Conservation (phyloP, 208 protist genomes). For the Acanthamoeba castellanii region DNA sequence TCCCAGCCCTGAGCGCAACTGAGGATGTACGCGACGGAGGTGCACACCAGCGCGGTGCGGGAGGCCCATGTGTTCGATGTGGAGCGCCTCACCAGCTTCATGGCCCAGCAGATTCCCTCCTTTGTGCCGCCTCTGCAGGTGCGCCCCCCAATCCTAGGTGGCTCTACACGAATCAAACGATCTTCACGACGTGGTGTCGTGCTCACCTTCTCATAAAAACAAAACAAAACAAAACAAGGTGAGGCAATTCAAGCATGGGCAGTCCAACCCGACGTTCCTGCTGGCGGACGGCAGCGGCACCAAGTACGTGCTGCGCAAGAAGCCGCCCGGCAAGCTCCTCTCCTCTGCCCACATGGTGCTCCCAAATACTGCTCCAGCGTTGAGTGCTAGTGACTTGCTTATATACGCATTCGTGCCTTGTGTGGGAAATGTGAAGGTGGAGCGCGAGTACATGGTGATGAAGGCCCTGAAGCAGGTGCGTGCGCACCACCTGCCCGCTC, state of each 20-base stretch:
- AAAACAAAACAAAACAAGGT: background rate
- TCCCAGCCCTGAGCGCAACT: background rate
- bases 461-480: background rate
- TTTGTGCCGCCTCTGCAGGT: slow-evolving; percentile 40
- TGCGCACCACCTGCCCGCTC: background rate
- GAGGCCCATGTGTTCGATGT: slow-evolving; percentile 33
- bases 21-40: slow-evolving; percentile 33
- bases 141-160: background rate
- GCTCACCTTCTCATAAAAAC: too few species aligned
- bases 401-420: background rate
- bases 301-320: slow-evolving; percentile 89
- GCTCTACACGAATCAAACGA: background rate
- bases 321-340: slow-evolving; percentile 88
- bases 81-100: slow-evolving; percentile 17
- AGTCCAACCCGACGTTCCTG: slow-evolving; percentile 86
- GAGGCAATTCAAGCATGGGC: slow-evolving; percentile 79
- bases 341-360: slow-evolving; percentile 89
- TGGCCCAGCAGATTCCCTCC: background rate
- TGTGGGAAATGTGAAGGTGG: background rate
- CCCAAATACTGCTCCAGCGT: background rate
- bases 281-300: slow-evolving; percentile 41
- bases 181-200: too few species aligned
- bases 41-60: slow-evolving; percentile 39
- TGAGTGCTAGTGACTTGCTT: background rate
- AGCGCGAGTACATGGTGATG: slow-evolving; percentile 71